These are phyloP conservation scores for Cladorrhinum samala DNA, from an alignment of 495 filamentous ascomycete genomes.

Conservation along the genomic window DNA sequence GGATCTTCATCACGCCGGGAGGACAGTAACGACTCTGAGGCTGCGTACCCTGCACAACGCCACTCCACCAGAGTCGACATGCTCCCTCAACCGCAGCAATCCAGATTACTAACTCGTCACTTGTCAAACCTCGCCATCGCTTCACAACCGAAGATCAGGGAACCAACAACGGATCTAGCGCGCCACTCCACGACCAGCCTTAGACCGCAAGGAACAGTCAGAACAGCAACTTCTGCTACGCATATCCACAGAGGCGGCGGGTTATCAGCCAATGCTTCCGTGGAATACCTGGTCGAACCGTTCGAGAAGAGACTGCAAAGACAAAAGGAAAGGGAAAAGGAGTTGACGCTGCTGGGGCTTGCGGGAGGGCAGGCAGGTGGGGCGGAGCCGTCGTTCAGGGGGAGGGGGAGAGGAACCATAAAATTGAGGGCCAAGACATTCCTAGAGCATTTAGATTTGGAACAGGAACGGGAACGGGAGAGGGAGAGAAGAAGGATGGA, in stretches of 20 bases:
- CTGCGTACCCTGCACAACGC: background rate
- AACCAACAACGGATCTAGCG: too few relatives aligned
- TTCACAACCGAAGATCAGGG: too few relatives aligned
- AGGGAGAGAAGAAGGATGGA: background rate
- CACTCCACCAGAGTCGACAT: too few relatives aligned
- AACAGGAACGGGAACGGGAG: background rate
- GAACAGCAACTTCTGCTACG: background rate
- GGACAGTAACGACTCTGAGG: background rate
- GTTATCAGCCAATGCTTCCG: too few relatives aligned
- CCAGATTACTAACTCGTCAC: too few relatives aligned
- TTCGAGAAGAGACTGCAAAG: background rate
- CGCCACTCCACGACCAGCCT: too few relatives aligned
- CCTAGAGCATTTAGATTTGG: background rate
- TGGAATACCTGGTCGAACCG: background rate
- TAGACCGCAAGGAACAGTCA: too few relatives aligned
- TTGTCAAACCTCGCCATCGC: too few relatives aligned
- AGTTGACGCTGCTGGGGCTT: too few relatives aligned
- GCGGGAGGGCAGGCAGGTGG: too few relatives aligned
- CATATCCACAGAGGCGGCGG: background rate
- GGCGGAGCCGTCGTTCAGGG: too few relatives aligned
- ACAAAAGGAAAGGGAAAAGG: background rate
- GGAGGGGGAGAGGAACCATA: background rate
- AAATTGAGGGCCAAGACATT: background rate
- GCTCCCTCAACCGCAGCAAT: too few relatives aligned
- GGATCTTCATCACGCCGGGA: conserved; percentile 7